Base-by-base conservation (phyloP, 2,329 filamentous ascomycete species). In the Ophiostoma novo-ulmi region DNA sequence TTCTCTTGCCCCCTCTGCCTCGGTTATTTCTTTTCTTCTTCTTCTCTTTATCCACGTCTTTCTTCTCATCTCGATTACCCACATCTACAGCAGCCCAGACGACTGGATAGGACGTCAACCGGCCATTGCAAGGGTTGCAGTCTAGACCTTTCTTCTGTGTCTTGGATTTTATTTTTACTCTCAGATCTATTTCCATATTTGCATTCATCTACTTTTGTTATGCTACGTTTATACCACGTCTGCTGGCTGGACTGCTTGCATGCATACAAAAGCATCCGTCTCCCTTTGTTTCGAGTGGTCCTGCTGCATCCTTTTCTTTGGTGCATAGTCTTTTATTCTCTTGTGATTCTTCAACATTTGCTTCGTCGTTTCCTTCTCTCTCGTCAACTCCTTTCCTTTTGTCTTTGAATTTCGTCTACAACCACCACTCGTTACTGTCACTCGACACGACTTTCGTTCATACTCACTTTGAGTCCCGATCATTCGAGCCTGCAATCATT, bases 281-380 rank as follows among this genome's bases (percentile, higher is more conserved):
- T 17, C 17, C 58, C 58, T 35, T 31, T 26, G 55, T 69, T 69
- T 69, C 39, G 38, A 64, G 38, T 64, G 10, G 31, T 26, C 4
- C 5, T n/a, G 8, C 55, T 63, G 58, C 58, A 63, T 63, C 26
- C 26, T 35, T 63, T 63, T 35, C 58, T 63, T 20, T 63, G 35
- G 38, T 17, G 17, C 20, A 41, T n/a, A 55, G 63, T 38, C 55
- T 66, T 44, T 69, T 65, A 13, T 63, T 63, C 58, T 63, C 55
- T 58, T 22, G 77, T n/a, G n/a, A n/a, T 75, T 73, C 13, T 68
- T 36, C n/a, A 71, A 71, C 36, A 36, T 44, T 67, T 68, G 31
- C 17, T 26, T 35, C 26, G 44, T 73, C 70, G 75, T 69, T 74
- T 68, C 67, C 55, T 13, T n/a, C 31, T 31, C 26, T 63, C 14